phyloP scores from a whole-genome alignment of 2,329 filamentous ascomycete genomes.

The Pezicula radicicola region DNA sequence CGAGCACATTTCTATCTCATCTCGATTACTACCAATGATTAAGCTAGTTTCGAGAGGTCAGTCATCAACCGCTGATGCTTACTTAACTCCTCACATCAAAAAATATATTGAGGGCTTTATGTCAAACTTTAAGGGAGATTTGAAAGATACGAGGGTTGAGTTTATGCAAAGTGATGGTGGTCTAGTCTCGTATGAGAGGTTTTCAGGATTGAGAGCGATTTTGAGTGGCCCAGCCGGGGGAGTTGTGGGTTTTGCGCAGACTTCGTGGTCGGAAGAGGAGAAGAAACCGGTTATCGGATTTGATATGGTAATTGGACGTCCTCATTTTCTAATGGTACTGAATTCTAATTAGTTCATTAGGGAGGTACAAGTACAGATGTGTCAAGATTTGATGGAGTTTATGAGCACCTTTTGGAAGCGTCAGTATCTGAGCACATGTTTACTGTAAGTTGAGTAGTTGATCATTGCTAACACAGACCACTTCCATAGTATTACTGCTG shows the following conservation, averaged over 20 bases:
- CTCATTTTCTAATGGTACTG: too few relatives aligned
- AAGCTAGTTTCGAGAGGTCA: constrained; percentile 68
- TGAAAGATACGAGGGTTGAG: constrained; percentile 77
- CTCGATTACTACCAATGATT: constrained; percentile 79
- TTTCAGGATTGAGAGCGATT: constrained; percentile 81
- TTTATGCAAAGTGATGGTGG: constrained; percentile 80
- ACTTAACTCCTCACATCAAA: constrained; percentile 67
- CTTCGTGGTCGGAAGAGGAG: constrained; percentile 80
- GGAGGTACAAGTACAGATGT: constrained; percentile 91
- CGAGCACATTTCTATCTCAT: constrained; percentile 66
- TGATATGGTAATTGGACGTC: constrained; percentile 59
- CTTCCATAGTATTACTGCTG: constrained; percentile 71
- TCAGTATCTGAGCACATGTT: too few relatives aligned
- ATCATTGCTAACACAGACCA: too few relatives aligned
- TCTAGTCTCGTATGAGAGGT: constrained; percentile 70
- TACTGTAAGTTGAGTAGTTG: too few relatives aligned
- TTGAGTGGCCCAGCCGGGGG: constrained; percentile 86
- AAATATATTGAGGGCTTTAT: constrained; percentile 72
- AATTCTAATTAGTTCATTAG: too few relatives aligned
- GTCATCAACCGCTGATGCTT: constrained; percentile 70
- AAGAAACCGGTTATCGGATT: constrained; percentile 89
- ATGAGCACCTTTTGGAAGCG: constrained; percentile 85
- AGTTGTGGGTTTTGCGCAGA: constrained; percentile 91
- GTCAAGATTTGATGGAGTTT: constrained; percentile 80
- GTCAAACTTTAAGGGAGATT: constrained; percentile 71